Evolutionary conservation across 352 stramenopile genomes (phyloP), one percentile per base, ranked within the genome.

Genomic region (Phytophthora pini): DNA sequence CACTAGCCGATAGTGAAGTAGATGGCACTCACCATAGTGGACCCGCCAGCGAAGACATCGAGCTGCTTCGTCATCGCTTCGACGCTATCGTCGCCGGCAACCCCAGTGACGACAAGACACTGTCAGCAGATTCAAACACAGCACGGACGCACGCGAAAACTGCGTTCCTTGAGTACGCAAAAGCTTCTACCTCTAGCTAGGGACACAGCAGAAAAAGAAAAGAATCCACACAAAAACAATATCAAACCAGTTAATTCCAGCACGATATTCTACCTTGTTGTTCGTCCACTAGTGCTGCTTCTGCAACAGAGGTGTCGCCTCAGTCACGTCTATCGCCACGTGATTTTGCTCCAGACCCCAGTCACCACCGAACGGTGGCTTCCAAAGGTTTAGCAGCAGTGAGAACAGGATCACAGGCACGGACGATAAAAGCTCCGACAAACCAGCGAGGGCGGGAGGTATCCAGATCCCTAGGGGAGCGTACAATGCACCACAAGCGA

Each of bases 361-460:
- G 38, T 63, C 54, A 20, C 55, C 53, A 56, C 52, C 34, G 55
- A 81, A 86, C 8, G 79, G 79, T 2, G 81, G 83, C 9, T 64
- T 77, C 81, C 84, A 94, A 31, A 77, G 55, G 54, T 87, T 88
- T 46, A 94, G 80, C 46, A 92, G 56, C 27, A 92, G 70, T 39
- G 81, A 92, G 58, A 92, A 92, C 11, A 91, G 63, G 17, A 94
- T 86, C 53, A 94, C 85, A 1, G 85, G 84, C n/a, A 94, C 84
- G 5, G 84, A 90, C 40, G 80, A 90, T 7, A 92, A 56, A 32
- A 92, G 57, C 55, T 92, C 84, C 17, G 84, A 92, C 22, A 94
- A 71, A 10, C 85, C 85, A 27, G 85, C 85, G 3, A 94, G 58
- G 10, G 82, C 77, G 9, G 86, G 84, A 13, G 86, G 82, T n/a